phyloP scores from a whole-genome alignment of 1,284 basidiomycete genomes.

The Waitea zeae region DNA sequence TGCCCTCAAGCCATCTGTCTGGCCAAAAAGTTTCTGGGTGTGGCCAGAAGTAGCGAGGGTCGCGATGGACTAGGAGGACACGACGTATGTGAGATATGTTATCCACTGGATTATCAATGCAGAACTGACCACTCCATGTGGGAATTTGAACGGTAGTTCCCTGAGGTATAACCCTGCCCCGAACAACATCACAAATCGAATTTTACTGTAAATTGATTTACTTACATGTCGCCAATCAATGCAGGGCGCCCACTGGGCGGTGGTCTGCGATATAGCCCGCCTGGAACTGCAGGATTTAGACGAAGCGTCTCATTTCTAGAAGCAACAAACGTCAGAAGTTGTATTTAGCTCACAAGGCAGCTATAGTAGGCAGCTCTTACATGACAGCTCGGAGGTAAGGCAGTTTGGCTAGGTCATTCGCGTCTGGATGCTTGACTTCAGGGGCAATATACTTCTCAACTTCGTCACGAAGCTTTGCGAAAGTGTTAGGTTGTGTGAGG shows the following conservation, averaged over 20 bases:
- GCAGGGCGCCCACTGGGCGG: too few species aligned
- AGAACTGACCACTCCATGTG: too few species aligned
- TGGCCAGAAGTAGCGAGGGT: constrained; percentile 11
- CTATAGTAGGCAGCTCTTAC: constrained; percentile 4
- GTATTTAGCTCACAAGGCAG: too few species aligned
- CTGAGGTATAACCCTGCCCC: constrained; percentile 6
- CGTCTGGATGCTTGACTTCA: background rate
- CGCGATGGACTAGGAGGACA: constrained; percentile 9
- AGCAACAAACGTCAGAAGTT: constrained; percentile 1
- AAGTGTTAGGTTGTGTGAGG: background rate
- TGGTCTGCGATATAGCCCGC: too few species aligned
- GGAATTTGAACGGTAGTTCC: constrained; percentile 7
- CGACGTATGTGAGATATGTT: constrained; percentile 10
- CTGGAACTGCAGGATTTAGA: constrained; percentile 11
- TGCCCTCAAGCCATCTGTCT: constrained; percentile 10
- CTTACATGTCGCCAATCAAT: too few species aligned
- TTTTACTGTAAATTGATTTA: constrained; percentile 10
- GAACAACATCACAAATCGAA: constrained; percentile 7
- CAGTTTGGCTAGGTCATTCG: background rate
- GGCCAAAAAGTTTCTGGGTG: constrained; percentile 9
- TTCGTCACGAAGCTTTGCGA: background rate
- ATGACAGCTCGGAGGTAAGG: background rate
- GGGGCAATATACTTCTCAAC: background rate
- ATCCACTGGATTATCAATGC: background rate
- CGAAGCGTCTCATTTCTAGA: constrained; percentile 20